Evolutionary conservation across 495 filamentous ascomycete genomes (phyloP).

Genomic region (Penicillium nucicola): DNA sequence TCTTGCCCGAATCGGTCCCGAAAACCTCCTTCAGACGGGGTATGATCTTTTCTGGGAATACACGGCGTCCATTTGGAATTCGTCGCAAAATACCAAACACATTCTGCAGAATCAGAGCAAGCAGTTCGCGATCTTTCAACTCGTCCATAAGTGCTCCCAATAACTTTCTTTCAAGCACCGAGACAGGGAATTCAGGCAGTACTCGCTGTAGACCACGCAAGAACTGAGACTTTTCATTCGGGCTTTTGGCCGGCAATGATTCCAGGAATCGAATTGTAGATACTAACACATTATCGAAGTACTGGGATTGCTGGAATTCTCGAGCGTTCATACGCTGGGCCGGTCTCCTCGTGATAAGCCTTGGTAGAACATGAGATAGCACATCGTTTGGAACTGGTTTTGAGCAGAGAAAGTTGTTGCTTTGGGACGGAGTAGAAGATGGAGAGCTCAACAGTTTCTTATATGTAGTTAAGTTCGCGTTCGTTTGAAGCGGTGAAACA

Average conservation of each 20-base stretch:
- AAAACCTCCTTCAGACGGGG: conserved; percentile 84
- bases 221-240: conserved; percentile 86
- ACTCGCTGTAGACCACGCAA: conserved; percentile 84
- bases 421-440: conserved; percentile 68
- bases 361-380: conserved; percentile 67
- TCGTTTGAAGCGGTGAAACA: conserved; percentile 75
- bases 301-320: conserved; percentile 90
- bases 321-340: conserved; percentile 82
- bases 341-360: conserved; percentile 79
- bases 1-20: conserved; percentile 49
- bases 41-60: conserved; percentile 79
- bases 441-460: conserved; percentile 75
- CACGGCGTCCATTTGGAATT: conserved; percentile 69
- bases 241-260: conserved; percentile 82
- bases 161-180: conserved; percentile 91
- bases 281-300: conserved; percentile 94
- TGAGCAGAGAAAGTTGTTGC: conserved; percentile 81
- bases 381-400: conserved; percentile 77
- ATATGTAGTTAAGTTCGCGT: conserved; percentile 74
- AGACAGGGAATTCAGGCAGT: conserved; percentile 83
- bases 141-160: conserved; percentile 86
- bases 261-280: conserved; percentile 95
- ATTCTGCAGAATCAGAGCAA: conserved; percentile 82
- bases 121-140: conserved; percentile 80
- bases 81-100: conserved; percentile 81